Evolutionary conservation across 169 alveolate species (phyloP).

Genomic region (Perkinsus olseni): DNA sequence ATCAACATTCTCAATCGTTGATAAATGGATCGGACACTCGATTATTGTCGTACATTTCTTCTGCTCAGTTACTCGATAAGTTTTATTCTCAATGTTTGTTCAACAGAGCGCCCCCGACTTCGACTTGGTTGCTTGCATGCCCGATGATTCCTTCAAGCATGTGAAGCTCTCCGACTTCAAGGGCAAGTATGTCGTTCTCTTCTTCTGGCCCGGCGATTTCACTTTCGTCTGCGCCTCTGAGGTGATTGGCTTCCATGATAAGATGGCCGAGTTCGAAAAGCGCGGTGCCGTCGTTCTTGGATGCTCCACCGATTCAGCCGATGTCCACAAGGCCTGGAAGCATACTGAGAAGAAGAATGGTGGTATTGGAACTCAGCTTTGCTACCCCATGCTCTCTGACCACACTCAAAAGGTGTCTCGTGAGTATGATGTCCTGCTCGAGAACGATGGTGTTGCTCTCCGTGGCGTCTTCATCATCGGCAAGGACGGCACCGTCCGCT

Average conservation of each 20-base stretch:
- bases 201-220: constrained; percentile 98
- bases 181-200: constrained; percentile 91
- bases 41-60: no score
- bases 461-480: constrained; percentile 97
- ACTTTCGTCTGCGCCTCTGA: constrained; percentile 99
- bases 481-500: constrained; percentile 89
- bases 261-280: constrained; percentile 83
- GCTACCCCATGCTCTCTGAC: constrained; percentile 90
- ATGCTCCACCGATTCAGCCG: constrained; percentile 93
- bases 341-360: constrained; percentile 41
- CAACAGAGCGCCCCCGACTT: constrained; percentile 84
- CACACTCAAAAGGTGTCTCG: constrained; percentile 64
- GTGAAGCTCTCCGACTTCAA: constrained; percentile 77
- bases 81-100: background rate
- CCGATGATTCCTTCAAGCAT: constrained; percentile 79
- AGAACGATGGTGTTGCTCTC: constrained; percentile 85
- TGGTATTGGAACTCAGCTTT: constrained; percentile 7
- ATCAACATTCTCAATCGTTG: no score
- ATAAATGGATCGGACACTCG: no score
- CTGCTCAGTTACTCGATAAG: background rate
- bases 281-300: constrained; percentile 70
- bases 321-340: constrained; percentile 92
- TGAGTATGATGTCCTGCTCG: constrained; percentile 84
- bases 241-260: constrained; percentile 86
- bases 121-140: constrained; percentile 87